Evolutionary conservation across 1,284 basidiomycete genomes (phyloP).

Genomic region (Cystobasidium sp.): DNA sequence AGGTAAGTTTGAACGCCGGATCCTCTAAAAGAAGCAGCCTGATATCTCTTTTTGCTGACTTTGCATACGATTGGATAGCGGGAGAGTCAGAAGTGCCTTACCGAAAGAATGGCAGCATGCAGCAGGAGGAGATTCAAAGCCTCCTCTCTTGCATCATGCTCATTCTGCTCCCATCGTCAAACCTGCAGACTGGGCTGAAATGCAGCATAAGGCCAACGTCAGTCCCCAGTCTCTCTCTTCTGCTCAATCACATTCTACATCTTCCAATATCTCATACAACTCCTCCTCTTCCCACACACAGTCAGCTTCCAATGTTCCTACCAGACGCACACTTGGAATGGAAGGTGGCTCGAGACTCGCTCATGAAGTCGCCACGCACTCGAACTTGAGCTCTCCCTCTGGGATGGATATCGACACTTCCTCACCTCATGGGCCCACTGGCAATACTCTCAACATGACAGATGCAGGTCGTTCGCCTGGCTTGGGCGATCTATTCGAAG

Average conservation of each 20-base stretch:
- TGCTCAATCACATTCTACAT: neutral
- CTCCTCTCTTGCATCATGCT: conserved; percentile 29
- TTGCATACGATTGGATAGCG: neutral
- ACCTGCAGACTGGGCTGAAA: conserved; percentile 14
- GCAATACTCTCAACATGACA: neutral
- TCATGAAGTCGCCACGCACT: neutral
- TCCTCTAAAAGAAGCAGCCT: neutral
- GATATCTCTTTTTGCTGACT: neutral
- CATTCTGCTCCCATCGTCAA: conserved; percentile 41
- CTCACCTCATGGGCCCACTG: neutral
- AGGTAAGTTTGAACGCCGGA: neutral
- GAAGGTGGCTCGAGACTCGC: conserved; percentile 31
- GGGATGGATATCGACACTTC: conserved; percentile 21
- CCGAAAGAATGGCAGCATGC: conserved; percentile 37
- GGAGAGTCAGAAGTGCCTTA: conserved; percentile 29
- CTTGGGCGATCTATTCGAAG: conserved; percentile 36
- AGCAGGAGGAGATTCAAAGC: conserved; percentile 16
- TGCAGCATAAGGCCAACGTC: conserved; percentile 36
- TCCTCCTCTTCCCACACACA: conserved; percentile 19
- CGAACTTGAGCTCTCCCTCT: conserved; percentile 6
- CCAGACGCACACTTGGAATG: conserved; percentile 14
- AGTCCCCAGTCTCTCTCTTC: neutral
- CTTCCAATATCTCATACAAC: neutral
- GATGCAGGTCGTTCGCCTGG: conserved; percentile 26
- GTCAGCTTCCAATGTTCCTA: conserved; percentile 28